A percentile compares a stretch with the other conserved stretches of the same genome.
phyloP scores from a whole-genome alignment of 768 basidiomycete species.

The Pisolithus orientalis region DNA sequence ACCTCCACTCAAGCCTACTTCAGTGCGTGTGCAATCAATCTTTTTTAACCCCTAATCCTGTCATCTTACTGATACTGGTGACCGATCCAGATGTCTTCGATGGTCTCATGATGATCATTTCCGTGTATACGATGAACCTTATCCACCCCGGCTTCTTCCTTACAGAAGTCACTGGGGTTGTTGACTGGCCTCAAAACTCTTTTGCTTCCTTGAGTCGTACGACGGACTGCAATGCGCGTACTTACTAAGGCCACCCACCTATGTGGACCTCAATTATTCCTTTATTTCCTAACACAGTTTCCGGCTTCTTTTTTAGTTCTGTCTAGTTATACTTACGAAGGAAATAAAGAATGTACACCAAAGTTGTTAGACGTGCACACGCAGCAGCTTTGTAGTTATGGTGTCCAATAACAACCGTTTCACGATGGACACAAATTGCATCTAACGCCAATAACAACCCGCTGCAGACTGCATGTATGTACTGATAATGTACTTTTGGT shows the following conservation, averaged over 20 bases:
- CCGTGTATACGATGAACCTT: conserved; percentile 40
- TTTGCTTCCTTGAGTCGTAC: no score
- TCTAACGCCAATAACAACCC: background rate
- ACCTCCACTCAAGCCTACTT: conserved; percentile 45
- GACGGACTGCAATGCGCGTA: no score
- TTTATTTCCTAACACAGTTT: no score
- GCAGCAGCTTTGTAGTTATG: no score
- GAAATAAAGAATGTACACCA: no score
- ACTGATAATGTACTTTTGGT: no score
- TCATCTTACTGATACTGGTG: background rate
- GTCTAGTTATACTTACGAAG: no score
- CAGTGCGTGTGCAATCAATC: conserved; percentile 27
- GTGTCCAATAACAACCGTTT: background rate
- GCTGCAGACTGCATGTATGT: no score
- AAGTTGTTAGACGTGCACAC: no score
- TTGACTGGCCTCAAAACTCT: background rate
- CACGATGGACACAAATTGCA: background rate
- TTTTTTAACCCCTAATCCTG: background rate
- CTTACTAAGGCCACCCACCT: no score
- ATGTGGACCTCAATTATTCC: no score
- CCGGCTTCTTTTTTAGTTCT: no score
- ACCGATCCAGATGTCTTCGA: conserved; percentile 40
- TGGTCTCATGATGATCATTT: conserved; percentile 42
- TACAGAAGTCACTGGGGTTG: background rate
- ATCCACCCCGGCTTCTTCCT: conserved; percentile 41